Percentiles rank a stretch among this genome's conserved stretches.
These are phyloP conservation scores for Skeletonema costatum DNA, from an alignment of 108 stramenopile species.

Conservation along the genomic window DNA sequence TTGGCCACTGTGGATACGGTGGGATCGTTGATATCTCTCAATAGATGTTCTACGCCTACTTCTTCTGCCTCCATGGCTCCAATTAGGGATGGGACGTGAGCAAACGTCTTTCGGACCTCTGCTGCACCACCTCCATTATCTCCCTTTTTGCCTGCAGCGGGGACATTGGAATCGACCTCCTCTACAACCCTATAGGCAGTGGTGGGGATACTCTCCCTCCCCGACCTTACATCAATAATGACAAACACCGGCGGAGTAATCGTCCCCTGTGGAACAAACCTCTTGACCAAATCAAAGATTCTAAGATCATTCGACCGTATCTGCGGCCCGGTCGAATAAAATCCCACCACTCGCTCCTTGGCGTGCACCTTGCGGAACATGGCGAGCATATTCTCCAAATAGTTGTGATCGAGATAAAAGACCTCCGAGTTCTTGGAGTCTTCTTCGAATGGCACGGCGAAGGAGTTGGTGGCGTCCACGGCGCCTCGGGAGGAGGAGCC, in stretches of 20 bases:
- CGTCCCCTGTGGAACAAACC: slow-evolving; percentile 69
- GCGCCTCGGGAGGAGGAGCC: slow-evolving; percentile 77
- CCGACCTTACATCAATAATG: slow-evolving; percentile 97
- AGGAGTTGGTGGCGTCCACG: slow-evolving; percentile 92
- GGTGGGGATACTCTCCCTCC: slow-evolving; percentile 91
- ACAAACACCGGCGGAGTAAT: slow-evolving; percentile 91
- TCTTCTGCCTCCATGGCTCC: slow-evolving; percentile 98
- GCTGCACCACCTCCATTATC: slow-evolving; percentile 44
- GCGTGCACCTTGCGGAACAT: slow-evolving; percentile 90
- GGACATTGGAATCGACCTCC: slow-evolving; percentile 61
- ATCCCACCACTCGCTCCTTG: slow-evolving; percentile 94
- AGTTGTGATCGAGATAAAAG: slow-evolving; percentile 99
- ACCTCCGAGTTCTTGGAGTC: slow-evolving; percentile 90
- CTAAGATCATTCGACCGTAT: slow-evolving; percentile 91
- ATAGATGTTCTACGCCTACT: slow-evolving; percentile 98
- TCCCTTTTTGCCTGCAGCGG: slow-evolving; percentile 7
- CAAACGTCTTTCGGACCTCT: slow-evolving; percentile 90
- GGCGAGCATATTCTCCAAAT: slow-evolving; percentile 87
- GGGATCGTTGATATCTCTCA: slow-evolving; percentile 99
- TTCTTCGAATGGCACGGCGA: slow-evolving; percentile 99
- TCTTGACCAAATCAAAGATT: slow-evolving; percentile 82
- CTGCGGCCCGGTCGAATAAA: slow-evolving; percentile 92
- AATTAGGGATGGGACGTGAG: slow-evolving; percentile 89
- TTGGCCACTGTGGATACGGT: slow-evolving; percentile 93
- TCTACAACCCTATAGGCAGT: slow-evolving; percentile 95